These are phyloP conservation scores for Alisma plantagoaquatica DNA, from an alignment of 106 monocot genomes.

Conservation along the genomic window DNA sequence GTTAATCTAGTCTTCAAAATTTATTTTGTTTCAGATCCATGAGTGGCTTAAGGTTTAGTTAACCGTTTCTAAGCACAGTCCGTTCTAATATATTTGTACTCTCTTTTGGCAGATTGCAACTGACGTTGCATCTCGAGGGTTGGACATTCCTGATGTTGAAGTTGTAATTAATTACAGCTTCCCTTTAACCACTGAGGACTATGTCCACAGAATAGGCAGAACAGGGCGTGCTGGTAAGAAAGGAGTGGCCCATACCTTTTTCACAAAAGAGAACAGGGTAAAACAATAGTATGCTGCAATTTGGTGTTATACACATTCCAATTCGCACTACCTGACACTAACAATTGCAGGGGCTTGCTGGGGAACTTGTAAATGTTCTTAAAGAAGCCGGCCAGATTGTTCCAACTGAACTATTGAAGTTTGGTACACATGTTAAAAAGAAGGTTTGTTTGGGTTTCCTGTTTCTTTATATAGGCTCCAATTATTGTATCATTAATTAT, in stretches of 20 bases:
- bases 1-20: too few relatives aligned
- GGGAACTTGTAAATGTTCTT: conserved; percentile 92
- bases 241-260: conserved; percentile 95
- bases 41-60: too few relatives aligned
- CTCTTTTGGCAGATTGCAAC: conserved; percentile 64
- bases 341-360: conserved; percentile 62
- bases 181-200: conserved; percentile 94
- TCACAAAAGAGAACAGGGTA: conserved; percentile 88
- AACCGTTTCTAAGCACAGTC: too few relatives aligned
- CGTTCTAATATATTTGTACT: too few relatives aligned
- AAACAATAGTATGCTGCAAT: too few relatives aligned
- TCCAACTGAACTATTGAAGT: conserved; percentile 70
- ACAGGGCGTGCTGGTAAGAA: conserved; percentile 98
- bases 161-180: conserved; percentile 95
- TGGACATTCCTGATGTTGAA: conserved; percentile 98
- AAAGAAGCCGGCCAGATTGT: conserved; percentile 88
- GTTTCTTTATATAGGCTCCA: too few relatives aligned
- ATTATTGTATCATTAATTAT: too few relatives aligned
- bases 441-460: too few relatives aligned
- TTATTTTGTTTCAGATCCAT: too few relatives aligned
- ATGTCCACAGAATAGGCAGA: conserved; percentile 92
- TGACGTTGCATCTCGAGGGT: conserved; percentile 91
- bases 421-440: conserved; percentile 95
- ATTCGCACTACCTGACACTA: background rate
- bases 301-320: too few relatives aligned